These are phyloP conservation scores for Rhipidocladum racemiflorum DNA, from an alignment of 176 grass and related monocot species.

Conservation along the genomic window DNA sequence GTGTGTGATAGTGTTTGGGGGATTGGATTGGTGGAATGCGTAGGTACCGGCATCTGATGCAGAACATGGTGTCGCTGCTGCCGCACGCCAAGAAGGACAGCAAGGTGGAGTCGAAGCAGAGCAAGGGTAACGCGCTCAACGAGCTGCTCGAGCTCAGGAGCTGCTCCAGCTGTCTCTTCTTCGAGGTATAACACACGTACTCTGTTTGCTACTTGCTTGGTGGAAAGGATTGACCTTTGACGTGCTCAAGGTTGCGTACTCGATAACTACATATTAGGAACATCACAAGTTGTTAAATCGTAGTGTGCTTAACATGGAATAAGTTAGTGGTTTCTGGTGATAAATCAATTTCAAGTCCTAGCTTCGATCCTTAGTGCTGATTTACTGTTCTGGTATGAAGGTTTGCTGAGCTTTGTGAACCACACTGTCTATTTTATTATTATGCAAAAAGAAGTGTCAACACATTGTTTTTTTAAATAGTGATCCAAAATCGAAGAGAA, in stretches of 20 bases:
- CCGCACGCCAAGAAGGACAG: conserved; percentile 94
- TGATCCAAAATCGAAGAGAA: too few species aligned
- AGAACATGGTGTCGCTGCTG: conserved; percentile 66
- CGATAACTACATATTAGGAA: background rate
- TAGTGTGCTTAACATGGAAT: background rate
- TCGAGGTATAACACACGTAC: conserved; percentile 51
- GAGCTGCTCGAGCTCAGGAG: conserved; percentile 85
- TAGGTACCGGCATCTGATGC: conserved; percentile 90
- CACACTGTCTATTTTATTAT: background rate
- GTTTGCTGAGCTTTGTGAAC: background rate
- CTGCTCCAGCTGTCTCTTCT: conserved; percentile 83
- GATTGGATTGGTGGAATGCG: background rate
- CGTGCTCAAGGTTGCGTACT: background rate
- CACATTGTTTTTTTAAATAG: background rate
- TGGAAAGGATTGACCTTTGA: background rate
- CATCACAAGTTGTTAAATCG: background rate
- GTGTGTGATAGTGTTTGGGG: background rate
- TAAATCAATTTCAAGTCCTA: background rate
- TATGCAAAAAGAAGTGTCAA: background rate
- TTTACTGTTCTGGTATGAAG: background rate
- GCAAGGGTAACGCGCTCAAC: conserved; percentile 72
- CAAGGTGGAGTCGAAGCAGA: conserved; percentile 91
- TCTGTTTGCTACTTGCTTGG: background rate
- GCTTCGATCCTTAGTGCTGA: background rate
- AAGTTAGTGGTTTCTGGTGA: background rate